Evolutionary conservation across 202 grass and related monocot species (phyloP).

Genomic region (Cymbopogon flexuosus): DNA sequence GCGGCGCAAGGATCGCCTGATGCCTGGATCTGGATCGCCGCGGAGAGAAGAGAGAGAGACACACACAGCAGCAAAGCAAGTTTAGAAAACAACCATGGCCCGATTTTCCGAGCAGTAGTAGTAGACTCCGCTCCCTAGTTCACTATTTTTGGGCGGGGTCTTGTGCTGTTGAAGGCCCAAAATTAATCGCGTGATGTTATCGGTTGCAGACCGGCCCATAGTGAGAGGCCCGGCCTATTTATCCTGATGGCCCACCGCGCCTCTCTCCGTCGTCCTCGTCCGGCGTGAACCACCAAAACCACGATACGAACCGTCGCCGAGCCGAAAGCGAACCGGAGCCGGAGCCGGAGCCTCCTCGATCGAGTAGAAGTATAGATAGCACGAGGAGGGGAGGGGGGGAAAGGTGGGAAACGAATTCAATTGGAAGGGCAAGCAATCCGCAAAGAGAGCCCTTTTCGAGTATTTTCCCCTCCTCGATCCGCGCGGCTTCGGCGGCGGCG

Average conservation of each 20-base stretch:
- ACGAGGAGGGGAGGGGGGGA: too few species aligned
- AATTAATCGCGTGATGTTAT: too few species aligned
- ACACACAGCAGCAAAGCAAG: too few species aligned
- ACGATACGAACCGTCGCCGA: neutral
- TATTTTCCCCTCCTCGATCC: neutral
- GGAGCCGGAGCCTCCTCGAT: too few species aligned
- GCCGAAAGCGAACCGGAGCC: neutral
- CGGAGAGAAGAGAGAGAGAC: neutral
- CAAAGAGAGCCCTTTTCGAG: slow-evolving; percentile 7
- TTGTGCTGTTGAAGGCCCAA: neutral
- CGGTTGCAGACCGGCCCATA: neutral
- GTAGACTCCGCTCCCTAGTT: too few species aligned
- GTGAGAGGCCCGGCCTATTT: neutral
- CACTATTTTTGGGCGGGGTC: neutral
- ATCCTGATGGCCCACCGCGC: neutral
- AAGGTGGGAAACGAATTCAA: neutral
- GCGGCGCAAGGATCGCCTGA: neutral
- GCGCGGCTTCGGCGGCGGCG: slow-evolving; percentile 25
- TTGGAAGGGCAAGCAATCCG: neutral
- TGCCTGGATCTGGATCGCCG: neutral
- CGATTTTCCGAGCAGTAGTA: neutral
- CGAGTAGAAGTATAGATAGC: neutral
- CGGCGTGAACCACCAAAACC: slow-evolving; percentile 2
- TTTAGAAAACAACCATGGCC: neutral
- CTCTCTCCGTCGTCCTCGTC: neutral